Evolutionary conservation across 2,329 filamentous ascomycete species (phyloP).

Genomic region (Colletotrichum zoysiae): DNA sequence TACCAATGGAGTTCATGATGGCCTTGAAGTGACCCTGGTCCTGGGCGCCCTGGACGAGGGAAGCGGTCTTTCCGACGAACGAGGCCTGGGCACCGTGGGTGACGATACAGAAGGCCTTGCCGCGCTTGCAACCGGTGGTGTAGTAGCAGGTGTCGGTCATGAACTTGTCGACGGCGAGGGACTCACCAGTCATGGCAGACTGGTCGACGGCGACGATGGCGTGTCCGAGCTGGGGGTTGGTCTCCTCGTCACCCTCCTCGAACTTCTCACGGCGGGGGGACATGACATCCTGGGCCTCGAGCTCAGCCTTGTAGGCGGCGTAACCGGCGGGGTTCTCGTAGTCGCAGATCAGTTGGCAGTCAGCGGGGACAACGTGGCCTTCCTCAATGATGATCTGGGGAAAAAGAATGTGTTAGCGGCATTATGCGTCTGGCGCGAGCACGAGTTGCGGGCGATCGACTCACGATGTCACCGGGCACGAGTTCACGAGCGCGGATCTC

Average conservation of each 20-base stretch:
- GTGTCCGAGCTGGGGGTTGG: constrained; percentile 71
- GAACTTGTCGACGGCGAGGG: constrained; percentile 82
- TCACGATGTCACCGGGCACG: constrained; percentile 81
- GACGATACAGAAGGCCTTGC: constrained; percentile 79
- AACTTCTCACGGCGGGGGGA: constrained; percentile 56
- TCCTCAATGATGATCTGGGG: constrained; percentile 76
- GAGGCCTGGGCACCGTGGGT: constrained; percentile 77
- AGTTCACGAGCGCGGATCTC: constrained; percentile 81
- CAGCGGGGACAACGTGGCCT: constrained; percentile 77
- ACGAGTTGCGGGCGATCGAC: constrained; percentile 46
- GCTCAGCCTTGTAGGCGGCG: constrained; percentile 62
- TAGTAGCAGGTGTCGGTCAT: constrained; percentile 83
- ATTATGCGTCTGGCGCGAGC: too few relatives aligned
- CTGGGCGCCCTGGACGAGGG: constrained; percentile 79
- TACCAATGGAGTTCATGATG: constrained; percentile 86
- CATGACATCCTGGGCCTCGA: constrained; percentile 68
- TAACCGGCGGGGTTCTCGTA: constrained; percentile 73
- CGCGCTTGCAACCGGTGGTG: constrained; percentile 85
- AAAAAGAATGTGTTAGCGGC: constrained; percentile 24
- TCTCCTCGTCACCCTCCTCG: constrained; percentile 66
- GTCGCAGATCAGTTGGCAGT: constrained; percentile 79
- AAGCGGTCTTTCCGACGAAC: constrained; percentile 82
- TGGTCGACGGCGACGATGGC: constrained; percentile 80
- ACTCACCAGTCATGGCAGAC: constrained; percentile 85
- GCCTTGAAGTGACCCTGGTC: constrained; percentile 85